phyloP scores from a whole-genome alignment of 2,329 filamentous ascomycete genomes.

The Sporothrix globosa region DNA sequence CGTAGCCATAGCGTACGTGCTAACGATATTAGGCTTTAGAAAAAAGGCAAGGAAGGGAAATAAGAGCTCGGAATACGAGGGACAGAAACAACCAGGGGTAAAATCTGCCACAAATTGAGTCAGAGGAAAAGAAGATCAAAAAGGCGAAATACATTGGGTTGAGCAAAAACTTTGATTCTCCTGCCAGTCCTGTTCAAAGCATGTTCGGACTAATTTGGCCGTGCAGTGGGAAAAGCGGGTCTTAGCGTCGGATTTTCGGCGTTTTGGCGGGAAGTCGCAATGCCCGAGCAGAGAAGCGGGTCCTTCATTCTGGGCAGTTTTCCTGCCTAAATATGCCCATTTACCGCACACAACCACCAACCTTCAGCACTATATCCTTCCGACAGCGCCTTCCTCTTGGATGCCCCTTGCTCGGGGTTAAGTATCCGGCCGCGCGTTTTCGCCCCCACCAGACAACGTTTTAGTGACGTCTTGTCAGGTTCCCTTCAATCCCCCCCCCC shows the following conservation, averaged over 20 bases:
- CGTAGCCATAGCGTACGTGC: background rate
- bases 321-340: constrained; percentile 19
- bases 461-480: background rate
- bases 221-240: background rate
- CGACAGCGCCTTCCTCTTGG: background rate
- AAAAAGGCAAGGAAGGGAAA: background rate
- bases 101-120: background rate
- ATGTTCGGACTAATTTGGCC: background rate
- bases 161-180: background rate
- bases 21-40: background rate
- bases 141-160: background rate
- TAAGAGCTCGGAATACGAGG: constrained; percentile 9
- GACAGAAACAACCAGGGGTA: background rate
- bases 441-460: constrained; percentile 8
- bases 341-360: constrained; percentile 12
- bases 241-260: constrained; percentile 28
- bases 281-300: constrained; percentile 28
- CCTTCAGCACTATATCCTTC: background rate
- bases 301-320: background rate
- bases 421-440: constrained; percentile 28
- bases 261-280: constrained; percentile 28
- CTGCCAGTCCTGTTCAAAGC: background rate
- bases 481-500: background rate
- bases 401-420: constrained; percentile 26
- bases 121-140: background rate